Evolutionary conservation across 2,329 filamentous ascomycete species (phyloP), one percentile per base, ranked within the genome.

Genomic region (Remersonia thermophila): DNA sequence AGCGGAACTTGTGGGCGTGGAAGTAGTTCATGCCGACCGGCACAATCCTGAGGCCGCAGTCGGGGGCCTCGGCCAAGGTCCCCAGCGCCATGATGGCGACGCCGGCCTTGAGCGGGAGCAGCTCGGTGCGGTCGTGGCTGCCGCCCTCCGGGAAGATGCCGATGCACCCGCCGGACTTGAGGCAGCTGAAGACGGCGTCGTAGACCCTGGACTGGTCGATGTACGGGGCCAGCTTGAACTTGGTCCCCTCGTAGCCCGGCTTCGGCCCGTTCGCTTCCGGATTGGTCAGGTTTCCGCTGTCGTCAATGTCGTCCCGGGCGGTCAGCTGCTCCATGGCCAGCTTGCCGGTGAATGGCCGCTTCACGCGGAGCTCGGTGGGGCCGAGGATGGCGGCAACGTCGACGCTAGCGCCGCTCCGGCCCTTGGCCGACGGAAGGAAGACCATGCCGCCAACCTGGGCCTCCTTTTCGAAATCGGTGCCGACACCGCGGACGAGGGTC

Each of bases 11-110:
- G 69, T 98, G 89, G 0, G 89, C 83, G 59, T 96, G 89, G 62
- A 98, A 98, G 61, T 98, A 98, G 60, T 98, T 98, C 89, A 98
- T 95, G 50, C 89, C 89, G 35, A 91, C 87, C 3, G 91, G 91
- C 16, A 98, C 84, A 50, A 98, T 95, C 59, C 87, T 93, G 43
- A 98, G 66, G 20, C 83, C 85, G 53, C 84, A 94, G 45, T 89
- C 71, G 3, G 87, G 87, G 43, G 87, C 77, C 38, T 85, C 79
- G 4, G 83, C 85, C 35, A 96, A 67, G 1, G 91, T 81, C 27
- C 89, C 89, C 26, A 98, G 71, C 10, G 89, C 91, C 89, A 98
- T 98, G 53, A 98, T 91, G 40, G 91, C 91, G 41, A 98, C 85
- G 57, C 89, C 89, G 50, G 91, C 89, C 69, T 96, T 96, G 44